Percentiles rank a stretch among this genome's conserved stretches.
These are phyloP conservation scores for Turnera subulata DNA, from an alignment of 345 rosid genomes.

Conservation along the genomic window DNA sequence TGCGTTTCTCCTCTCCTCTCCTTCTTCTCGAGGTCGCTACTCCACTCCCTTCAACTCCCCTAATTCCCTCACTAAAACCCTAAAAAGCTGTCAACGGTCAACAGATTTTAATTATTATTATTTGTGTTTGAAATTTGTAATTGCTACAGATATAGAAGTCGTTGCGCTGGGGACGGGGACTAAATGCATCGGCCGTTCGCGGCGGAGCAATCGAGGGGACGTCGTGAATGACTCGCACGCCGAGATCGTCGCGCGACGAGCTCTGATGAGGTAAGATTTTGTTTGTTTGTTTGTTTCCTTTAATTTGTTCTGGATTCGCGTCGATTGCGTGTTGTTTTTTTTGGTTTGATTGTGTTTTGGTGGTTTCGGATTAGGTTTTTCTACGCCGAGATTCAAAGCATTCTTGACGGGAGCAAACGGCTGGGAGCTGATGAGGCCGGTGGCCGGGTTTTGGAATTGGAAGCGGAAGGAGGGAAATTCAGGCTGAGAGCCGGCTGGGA, in stretches of 20 bases:
- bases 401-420: constrained; percentile 20
- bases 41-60: background rate
- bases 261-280: constrained; percentile 52
- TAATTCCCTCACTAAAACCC: background rate
- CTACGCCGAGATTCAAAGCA: constrained; percentile 56
- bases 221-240: constrained; percentile 89
- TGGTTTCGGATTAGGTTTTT: constrained; percentile 45
- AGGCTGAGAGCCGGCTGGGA: constrained; percentile 56
- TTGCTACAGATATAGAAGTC: constrained; percentile 48
- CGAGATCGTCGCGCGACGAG: constrained; percentile 75
- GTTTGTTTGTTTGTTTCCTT: background rate
- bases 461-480: constrained; percentile 32
- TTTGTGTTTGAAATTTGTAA: background rate
- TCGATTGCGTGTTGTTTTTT: background rate
- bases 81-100: too few relatives aligned
- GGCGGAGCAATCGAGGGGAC: constrained; percentile 65
- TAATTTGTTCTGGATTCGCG: background rate
- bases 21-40: constrained; percentile 58
- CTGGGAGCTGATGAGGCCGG: constrained; percentile 18
- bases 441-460: constrained; percentile 36
- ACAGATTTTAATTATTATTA: background rate
- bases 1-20: constrained; percentile 75
- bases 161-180: constrained; percentile 87
- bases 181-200: constrained; percentile 65
- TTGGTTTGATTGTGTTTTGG: background rate